Percentiles rank a stretch among this genome's conserved stretches.
These are phyloP conservation scores for Drechslerella coelobrocha DNA, from an alignment of 2,329 filamentous ascomycete species.

Conservation along the genomic window DNA sequence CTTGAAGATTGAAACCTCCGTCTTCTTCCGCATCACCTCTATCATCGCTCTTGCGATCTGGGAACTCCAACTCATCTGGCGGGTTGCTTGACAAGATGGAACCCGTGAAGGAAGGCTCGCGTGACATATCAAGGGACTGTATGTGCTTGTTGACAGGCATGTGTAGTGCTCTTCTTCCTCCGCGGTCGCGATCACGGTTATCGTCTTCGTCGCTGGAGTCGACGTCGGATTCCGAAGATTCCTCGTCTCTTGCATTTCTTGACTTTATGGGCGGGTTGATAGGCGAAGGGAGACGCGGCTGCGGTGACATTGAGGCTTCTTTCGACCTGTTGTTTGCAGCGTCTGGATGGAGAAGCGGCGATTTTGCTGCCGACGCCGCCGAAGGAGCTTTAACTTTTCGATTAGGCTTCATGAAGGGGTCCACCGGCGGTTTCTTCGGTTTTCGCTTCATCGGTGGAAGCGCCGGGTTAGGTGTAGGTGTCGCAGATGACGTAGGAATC, in stretches of 20 bases:
- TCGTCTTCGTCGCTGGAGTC: slow-evolving; percentile 40
- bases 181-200: slow-evolving; percentile 18
- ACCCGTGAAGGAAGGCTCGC: slow-evolving; percentile 34
- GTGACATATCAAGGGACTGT: slow-evolving; percentile 32
- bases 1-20: slow-evolving; percentile 31
- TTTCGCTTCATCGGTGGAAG: slow-evolving; percentile 23
- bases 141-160: slow-evolving; percentile 32
- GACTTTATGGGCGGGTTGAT: slow-evolving; percentile 25
- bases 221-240: slow-evolving; percentile 37
- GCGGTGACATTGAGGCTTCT: slow-evolving; percentile 44
- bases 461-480: slow-evolving; percentile 32
- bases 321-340: slow-evolving; percentile 17
- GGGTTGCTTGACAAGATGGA: slow-evolving; percentile 38
- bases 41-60: slow-evolving; percentile 42
- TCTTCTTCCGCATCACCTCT: slow-evolving; percentile 34
- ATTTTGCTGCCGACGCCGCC: slow-evolving; percentile 10
- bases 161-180: slow-evolving; percentile 5
- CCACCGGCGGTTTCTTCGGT: slow-evolving; percentile 17
- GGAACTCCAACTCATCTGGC: slow-evolving; percentile 38
- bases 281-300: slow-evolving; percentile 36
- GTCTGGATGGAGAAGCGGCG: slow-evolving; percentile 31
- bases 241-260: not conserved
- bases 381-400: slow-evolving; percentile 20
- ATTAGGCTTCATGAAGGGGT: slow-evolving; percentile 42
- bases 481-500: slow-evolving; percentile 33